These are phyloP conservation scores for Neofusicoccum umdonicola DNA, from an alignment of 2,329 filamentous ascomycete species.

Conservation along the genomic window DNA sequence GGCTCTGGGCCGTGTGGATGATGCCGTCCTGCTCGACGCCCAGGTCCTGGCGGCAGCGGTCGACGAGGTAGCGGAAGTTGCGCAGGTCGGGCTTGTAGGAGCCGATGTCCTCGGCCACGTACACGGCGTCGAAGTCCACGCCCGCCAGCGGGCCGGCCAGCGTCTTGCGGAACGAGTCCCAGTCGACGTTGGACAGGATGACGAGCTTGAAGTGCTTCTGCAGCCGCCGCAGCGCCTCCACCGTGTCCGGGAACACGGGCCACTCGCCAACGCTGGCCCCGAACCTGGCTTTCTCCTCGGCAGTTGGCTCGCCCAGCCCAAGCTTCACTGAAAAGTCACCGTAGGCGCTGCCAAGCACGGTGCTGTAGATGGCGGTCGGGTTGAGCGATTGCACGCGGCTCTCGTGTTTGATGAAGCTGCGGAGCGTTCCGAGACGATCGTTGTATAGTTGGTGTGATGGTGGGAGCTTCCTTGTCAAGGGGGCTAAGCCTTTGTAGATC, in stretches of 20 bases:
- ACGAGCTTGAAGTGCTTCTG: conserved; percentile 56
- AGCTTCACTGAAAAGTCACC: conserved; percentile 48
- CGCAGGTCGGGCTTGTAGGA: conserved; percentile 64
- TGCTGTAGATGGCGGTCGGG: conserved; percentile 59
- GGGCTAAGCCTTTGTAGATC: conserved; percentile 54
- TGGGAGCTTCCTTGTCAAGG: conserved; percentile 37
- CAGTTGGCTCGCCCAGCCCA: conserved; percentile 32
- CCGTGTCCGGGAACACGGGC: conserved; percentile 58
- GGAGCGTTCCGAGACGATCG: conserved; percentile 32
- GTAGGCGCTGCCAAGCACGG: conserved; percentile 55
- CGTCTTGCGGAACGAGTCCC: conserved; percentile 50
- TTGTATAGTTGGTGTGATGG: conserved; percentile 33
- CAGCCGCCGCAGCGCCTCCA: conserved; percentile 52
- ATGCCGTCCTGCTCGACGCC: conserved; percentile 58
- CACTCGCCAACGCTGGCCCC: conserved; percentile 54
- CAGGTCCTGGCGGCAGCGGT: conserved; percentile 41
- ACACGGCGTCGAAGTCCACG: conserved; percentile 60
- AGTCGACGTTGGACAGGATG: conserved; percentile 61
- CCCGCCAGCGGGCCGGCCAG: conserved; percentile 52
- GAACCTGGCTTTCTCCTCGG: conserved; percentile 48
- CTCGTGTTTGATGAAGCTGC: conserved; percentile 48
- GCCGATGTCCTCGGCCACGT: conserved; percentile 70
- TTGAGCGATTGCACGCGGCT: conserved; percentile 51
- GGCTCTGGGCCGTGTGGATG: conserved; percentile 66
- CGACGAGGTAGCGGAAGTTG: conserved; percentile 62